These are phyloP conservation scores for Liquidambar formosana DNA, from an alignment of 164 flowering plant species.

Conservation along the genomic window DNA sequence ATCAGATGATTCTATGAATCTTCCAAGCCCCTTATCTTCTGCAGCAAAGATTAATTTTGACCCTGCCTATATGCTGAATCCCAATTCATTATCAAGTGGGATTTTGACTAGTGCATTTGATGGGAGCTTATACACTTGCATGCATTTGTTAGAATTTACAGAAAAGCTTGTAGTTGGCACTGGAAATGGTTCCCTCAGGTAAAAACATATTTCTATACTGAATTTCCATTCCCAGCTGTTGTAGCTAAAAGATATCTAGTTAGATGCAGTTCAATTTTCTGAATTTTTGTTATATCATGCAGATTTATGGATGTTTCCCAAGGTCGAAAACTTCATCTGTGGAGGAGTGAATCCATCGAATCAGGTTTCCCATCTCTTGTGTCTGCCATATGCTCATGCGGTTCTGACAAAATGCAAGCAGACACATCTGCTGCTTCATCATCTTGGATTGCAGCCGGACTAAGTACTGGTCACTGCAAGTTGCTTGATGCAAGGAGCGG, in stretches of 20 bases:
- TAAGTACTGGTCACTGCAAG: constrained; percentile 79
- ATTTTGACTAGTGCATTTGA: constrained; percentile 71
- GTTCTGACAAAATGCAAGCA: constrained; percentile 50
- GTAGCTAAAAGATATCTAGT: background rate
- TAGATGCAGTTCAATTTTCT: constrained; percentile 3
- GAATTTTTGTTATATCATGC: constrained; percentile 15
- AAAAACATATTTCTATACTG: constrained; percentile 5
- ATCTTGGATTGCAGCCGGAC: constrained; percentile 85
- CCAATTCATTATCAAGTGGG: constrained; percentile 63
- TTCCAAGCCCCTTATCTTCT: constrained; percentile 37
- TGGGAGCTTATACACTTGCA: constrained; percentile 85
- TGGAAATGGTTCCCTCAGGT: constrained; percentile 95
- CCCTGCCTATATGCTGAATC: constrained; percentile 55
- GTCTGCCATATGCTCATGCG: constrained; percentile 82
- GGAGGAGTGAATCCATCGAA: constrained; percentile 75
- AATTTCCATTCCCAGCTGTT: background rate
- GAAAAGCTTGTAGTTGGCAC: constrained; percentile 80
- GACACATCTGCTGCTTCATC: constrained; percentile 42
- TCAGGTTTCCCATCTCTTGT: constrained; percentile 74
- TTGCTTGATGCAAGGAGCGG: constrained; percentile 89
- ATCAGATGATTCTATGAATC: constrained; percentile 48
- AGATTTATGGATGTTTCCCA: constrained; percentile 80
- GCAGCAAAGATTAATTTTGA: constrained; percentile 48
- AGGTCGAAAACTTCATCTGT: constrained; percentile 83
- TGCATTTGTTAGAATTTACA: constrained; percentile 60